phyloP scores from a whole-genome alignment of 495 filamentous ascomycete species.

The Chaetomidium leptoderma region DNA sequence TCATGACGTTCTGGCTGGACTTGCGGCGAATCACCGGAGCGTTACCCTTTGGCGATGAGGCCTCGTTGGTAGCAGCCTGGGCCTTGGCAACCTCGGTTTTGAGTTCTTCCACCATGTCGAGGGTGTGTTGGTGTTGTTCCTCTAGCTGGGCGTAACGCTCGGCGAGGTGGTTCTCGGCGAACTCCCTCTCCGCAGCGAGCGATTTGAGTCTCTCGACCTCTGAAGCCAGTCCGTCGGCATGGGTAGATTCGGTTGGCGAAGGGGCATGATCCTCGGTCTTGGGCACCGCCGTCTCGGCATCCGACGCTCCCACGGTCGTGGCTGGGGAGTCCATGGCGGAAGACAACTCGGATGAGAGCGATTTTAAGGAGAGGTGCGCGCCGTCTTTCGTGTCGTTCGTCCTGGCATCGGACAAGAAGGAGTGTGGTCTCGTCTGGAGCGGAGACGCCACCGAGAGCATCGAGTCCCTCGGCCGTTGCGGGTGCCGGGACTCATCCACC shows the following conservation, averaged over 20 bases:
- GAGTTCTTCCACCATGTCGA: conserved; percentile 82
- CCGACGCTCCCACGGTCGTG: conserved; percentile 55
- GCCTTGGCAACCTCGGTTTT: conserved; percentile 79
- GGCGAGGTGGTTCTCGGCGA: conserved; percentile 63
- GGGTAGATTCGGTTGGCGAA: conserved; percentile 29
- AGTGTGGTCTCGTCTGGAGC: conserved; percentile 63
- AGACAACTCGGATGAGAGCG: conserved; percentile 93
- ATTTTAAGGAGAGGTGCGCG: conserved; percentile 81
- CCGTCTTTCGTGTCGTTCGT: conserved; percentile 70
- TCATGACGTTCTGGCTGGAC: conserved; percentile 86
- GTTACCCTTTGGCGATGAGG: conserved; percentile 59
- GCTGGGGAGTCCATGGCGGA: conserved; percentile 80
- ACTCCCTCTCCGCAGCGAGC: conserved; percentile 70
- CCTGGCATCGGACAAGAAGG: conserved; percentile 89
- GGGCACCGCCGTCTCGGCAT: conserved; percentile 47
- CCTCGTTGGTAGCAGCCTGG: conserved; percentile 52
- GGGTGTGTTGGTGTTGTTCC: conserved; percentile 70
- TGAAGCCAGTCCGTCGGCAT: conserved; percentile 42
- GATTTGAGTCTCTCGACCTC: conserved; percentile 69
- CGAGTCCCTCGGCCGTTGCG: conserved; percentile 49
- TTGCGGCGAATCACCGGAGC: conserved; percentile 81
- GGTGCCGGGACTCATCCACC: conserved; percentile 75
- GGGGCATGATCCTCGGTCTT: conserved; percentile 31
- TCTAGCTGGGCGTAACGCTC: conserved; percentile 79
- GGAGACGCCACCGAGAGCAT: conserved; percentile 53